Conservation (phyloP, 2,329 filamentous ascomycete species). For the Fusarium staphyleae region DNA sequence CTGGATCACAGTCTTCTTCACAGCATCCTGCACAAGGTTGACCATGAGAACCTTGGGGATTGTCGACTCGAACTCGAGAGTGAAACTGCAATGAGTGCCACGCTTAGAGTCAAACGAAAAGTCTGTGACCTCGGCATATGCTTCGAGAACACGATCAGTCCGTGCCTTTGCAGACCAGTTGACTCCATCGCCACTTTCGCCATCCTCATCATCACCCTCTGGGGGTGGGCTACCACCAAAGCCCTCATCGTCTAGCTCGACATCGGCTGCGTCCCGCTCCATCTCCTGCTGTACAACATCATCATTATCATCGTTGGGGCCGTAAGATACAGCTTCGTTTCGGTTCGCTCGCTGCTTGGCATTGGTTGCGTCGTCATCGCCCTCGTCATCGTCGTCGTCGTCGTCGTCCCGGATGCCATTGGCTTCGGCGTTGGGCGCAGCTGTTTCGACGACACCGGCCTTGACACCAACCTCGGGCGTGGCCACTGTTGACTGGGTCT, state of each 20-base stretch:
- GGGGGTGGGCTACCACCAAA: constrained; percentile 58
- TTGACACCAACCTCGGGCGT: constrained; percentile 75
- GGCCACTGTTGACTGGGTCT: constrained; percentile 68
- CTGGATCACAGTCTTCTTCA: constrained; percentile 82
- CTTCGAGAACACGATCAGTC: constrained; percentile 69
- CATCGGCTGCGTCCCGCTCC: constrained; percentile 65
- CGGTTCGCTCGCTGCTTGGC: constrained; percentile 79
- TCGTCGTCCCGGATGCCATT: constrained; percentile 49
- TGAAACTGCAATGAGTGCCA: constrained; percentile 80
- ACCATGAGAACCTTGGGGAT: constrained; percentile 94
- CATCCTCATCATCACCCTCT: constrained; percentile 48
- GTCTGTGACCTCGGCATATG: constrained; percentile 70
- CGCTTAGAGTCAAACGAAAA: constrained; percentile 81
- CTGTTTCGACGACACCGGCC: constrained; percentile 61
- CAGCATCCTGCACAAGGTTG: constrained; percentile 83
- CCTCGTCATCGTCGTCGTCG: constrained; percentile 70
- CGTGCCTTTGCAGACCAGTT: constrained; percentile 56
- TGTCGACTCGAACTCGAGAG: constrained; percentile 79
- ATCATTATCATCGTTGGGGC: constrained; percentile 91
- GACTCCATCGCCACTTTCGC: constrained; percentile 50
- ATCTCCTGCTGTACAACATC: constrained; percentile 73
- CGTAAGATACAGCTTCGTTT: constrained; percentile 84
- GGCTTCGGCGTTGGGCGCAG: constrained; percentile 46
- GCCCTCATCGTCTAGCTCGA: constrained; percentile 61
- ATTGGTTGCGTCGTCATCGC: constrained; percentile 78